phyloP scores from a whole-genome alignment of 352 stramenopile species.

The Pythium rishiriense region DNA sequence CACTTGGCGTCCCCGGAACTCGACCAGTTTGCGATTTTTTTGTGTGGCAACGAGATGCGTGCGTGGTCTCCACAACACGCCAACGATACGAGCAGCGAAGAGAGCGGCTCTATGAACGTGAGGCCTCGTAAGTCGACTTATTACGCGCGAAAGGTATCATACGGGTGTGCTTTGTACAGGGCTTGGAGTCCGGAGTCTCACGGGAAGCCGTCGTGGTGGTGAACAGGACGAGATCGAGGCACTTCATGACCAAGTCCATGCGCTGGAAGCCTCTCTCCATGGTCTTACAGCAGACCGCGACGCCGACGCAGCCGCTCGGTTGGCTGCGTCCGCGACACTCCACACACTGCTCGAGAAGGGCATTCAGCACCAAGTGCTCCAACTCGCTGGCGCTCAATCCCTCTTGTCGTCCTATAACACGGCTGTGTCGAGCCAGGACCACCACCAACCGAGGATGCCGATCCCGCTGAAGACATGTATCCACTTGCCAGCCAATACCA shows the following conservation, averaged over 20 bases:
- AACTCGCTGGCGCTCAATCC: not conserved
- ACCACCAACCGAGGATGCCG: not conserved
- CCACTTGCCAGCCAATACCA: not conserved
- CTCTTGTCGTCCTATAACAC: not conserved
- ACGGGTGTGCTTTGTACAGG: not conserved
- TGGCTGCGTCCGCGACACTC: not conserved
- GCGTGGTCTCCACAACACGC: not conserved
- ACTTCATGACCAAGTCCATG: not conserved
- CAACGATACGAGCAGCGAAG: not conserved
- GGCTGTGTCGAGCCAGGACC: not conserved
- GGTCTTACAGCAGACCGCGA: not conserved
- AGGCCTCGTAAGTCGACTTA: not conserved
- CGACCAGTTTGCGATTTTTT: not conserved
- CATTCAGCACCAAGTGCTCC: not conserved
- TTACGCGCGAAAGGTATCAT: not conserved
- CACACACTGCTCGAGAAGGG: not conserved
- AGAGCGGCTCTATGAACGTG: not conserved
- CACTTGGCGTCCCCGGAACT: too few species aligned
- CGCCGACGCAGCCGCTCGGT: not conserved
- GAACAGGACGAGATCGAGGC: not conserved
- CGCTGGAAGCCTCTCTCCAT: not conserved
- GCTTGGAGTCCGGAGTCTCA: too few species aligned
- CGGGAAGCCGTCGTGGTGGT: too few species aligned
- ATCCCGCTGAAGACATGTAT: constrained; percentile 5
- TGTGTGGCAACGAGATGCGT: not conserved